A percentile compares a stretch with the other conserved stretches of the same genome.
Evolutionary conservation across 2,329 filamentous ascomycete species (phyloP).

Genomic region (Venturia aucupariae): DNA sequence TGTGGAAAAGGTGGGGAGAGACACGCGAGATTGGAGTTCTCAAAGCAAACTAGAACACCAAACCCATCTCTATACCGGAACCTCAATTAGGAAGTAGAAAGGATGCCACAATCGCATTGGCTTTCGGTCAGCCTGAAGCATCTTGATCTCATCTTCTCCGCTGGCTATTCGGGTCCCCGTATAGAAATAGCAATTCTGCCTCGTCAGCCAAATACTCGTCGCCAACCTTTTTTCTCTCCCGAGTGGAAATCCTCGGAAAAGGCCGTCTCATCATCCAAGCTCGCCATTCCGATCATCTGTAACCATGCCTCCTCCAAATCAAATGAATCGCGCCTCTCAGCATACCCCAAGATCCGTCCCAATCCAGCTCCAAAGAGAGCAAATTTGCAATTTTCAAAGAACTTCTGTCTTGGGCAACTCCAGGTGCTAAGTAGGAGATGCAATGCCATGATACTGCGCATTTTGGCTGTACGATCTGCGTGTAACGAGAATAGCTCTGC

Average conservation of each 20-base stretch:
- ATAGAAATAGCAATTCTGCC: too few species aligned
- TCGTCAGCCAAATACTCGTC: too few species aligned
- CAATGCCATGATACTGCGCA: not conserved
- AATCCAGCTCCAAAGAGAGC: not conserved
- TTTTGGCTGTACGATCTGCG: not conserved
- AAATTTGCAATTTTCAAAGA: not conserved
- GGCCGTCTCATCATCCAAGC: too few species aligned
- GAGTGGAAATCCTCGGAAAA: too few species aligned
- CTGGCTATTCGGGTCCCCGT: too few species aligned
- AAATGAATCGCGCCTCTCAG: not conserved
- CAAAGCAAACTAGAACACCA: not conserved
- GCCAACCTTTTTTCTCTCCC: too few species aligned
- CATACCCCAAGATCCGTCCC: not conserved
- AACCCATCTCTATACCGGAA: not conserved
- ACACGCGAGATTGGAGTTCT: not conserved
- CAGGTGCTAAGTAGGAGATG: too few species aligned
- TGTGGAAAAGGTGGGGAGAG: not conserved
- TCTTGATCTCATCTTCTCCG: too few species aligned
- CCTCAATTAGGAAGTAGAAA: not conserved
- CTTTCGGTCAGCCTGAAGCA: too few species aligned
- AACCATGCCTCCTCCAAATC: too few species aligned
- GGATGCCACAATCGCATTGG: not conserved
- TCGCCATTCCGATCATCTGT: too few species aligned
- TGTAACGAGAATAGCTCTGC: not conserved
- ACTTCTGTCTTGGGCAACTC: not conserved